Evolutionary conservation across 2,329 filamentous ascomycete species (phyloP), one percentile per base, ranked within the genome.

Genomic region (Scopulariopsis brevicaulis): DNA sequence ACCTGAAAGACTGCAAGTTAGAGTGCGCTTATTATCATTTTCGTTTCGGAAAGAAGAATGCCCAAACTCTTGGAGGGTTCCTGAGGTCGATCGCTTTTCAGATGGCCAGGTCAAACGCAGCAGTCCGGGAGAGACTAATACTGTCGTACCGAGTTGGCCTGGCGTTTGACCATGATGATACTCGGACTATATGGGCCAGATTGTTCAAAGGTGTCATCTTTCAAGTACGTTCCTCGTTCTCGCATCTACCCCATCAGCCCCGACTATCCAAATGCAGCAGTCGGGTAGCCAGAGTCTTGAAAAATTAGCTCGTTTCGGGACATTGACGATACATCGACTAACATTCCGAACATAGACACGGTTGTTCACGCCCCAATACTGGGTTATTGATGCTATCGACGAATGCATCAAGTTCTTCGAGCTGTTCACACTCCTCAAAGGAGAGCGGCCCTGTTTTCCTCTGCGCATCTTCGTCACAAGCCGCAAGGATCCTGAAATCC

Each of bases 201-300:
- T 1, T 72, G 0, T 71, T 71, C 55, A 56, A 64, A 3, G 65
- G 63, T 6, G 60, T 66, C 4, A 69, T 72, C 8, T 64, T 70
- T 18, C 65, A 66, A 15, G 60, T 5, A 22, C 58, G 63, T 40
- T 40, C 37, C 34, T 5, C 11, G 12, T 18, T 6, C 15, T 12
- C 12, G 5, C 12, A 40, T 3, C 3, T 14, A 10, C 12, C 11
- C 37, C 37, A 12, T 3, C 5, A 10, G 8, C 28, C 28, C 28
- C 8, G 8, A 8, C 51, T 4, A 53, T 24, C 28, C 4, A 32
- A 32, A 8, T 4, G 28, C 28, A 32, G 8, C 28, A 32, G 28
- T 8, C 4, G 28, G n/a, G n/a, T n/a, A n/a, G n/a, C n/a, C 28
- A 4, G 28, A 8, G 28, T 32, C 28, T 32, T 8, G 28, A 32